Percentiles rank a stretch among this genome's conserved stretches.
Conservation (phyloP, 192 early-diverging fungal genomes). For the Helicostylum pulchrum region DNA sequence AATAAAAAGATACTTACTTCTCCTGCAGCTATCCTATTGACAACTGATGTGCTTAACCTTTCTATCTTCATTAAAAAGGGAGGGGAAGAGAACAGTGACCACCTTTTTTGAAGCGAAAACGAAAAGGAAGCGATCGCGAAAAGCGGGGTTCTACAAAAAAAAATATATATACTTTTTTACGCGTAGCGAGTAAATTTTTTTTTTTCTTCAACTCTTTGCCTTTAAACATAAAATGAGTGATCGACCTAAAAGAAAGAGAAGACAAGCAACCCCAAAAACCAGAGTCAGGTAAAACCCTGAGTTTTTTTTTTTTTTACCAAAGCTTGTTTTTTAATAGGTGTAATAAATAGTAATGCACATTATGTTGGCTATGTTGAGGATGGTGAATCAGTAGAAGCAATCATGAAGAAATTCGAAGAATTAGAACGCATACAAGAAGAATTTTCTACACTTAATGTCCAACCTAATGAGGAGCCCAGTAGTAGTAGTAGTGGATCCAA, state of each 20-base stretch:
- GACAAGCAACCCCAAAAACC: conserved; percentile 16
- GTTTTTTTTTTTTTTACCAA: neutral
- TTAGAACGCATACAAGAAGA: conserved; percentile 87
- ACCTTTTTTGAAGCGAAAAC: neutral
- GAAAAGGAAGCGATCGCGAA: neutral
- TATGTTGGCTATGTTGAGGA: conserved; percentile 98
- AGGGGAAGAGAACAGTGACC: conserved; percentile 8
- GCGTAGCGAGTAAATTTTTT: neutral
- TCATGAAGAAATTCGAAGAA: conserved; percentile 98
- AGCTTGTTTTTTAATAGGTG: neutral
- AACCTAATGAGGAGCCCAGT: neutral
- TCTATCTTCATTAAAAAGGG: conserved; percentile 47
- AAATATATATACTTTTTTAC: neutral
- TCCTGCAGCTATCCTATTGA: conserved; percentile 95
- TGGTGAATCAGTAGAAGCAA: conserved; percentile 91
- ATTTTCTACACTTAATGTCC: conserved; percentile 32
- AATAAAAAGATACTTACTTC: conserved; percentile 66
- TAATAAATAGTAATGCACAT: conserved; percentile 51
- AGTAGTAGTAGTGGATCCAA: neutral
- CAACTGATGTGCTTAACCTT: conserved; percentile 75
- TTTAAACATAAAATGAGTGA: conserved; percentile 25
- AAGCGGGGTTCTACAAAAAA: neutral
- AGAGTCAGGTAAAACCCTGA: conserved; percentile 25
- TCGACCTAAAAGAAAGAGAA: conserved; percentile 39
- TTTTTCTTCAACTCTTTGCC: neutral